phyloP scores from a whole-genome alignment of 2,329 filamentous ascomycete genomes.

The Alternaria dauci region DNA sequence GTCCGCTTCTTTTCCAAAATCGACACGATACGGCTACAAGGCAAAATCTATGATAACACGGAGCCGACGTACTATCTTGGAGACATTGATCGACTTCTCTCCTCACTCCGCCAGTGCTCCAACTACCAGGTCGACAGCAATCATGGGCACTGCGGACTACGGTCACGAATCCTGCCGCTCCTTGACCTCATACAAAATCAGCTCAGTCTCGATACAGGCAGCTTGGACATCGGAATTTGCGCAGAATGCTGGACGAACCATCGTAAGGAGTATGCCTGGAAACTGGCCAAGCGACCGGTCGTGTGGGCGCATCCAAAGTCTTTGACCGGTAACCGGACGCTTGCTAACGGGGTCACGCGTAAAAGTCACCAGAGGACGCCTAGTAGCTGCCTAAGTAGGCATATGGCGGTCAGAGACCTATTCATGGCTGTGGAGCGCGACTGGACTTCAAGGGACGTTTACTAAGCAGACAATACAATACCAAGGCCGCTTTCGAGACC shows the following conservation, averaged over 20 bases:
- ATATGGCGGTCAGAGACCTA: constrained; percentile 47
- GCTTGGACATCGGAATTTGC: constrained; percentile 55
- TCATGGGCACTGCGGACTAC: constrained; percentile 76
- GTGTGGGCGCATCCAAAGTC: constrained; percentile 49
- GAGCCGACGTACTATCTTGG: constrained; percentile 62
- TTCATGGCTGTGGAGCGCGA: constrained; percentile 52
- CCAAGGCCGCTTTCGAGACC: neutral
- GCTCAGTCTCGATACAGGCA: constrained; percentile 46
- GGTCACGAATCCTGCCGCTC: constrained; percentile 70
- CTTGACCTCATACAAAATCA: constrained; percentile 67
- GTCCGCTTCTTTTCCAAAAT: constrained; percentile 73
- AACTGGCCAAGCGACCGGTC: constrained; percentile 55
- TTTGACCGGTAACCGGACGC: constrained; percentile 28
- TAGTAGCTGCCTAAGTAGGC: constrained; percentile 44
- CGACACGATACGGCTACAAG: constrained; percentile 65
- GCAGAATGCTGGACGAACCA: constrained; percentile 55
- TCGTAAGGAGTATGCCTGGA: constrained; percentile 55
- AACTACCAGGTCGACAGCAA: constrained; percentile 78
- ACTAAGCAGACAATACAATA: neutral
- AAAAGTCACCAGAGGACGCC: constrained; percentile 35
- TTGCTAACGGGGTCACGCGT: constrained; percentile 19
- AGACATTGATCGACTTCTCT: constrained; percentile 69
- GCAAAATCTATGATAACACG: constrained; percentile 52
- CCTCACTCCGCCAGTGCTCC: constrained; percentile 70
- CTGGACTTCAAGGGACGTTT: constrained; percentile 37